A percentile compares a stretch with the other conserved stretches of the same genome.
phyloP scores from a whole-genome alignment of 2,329 filamentous ascomycete species.

The Neodidymelliopsis sp. region DNA sequence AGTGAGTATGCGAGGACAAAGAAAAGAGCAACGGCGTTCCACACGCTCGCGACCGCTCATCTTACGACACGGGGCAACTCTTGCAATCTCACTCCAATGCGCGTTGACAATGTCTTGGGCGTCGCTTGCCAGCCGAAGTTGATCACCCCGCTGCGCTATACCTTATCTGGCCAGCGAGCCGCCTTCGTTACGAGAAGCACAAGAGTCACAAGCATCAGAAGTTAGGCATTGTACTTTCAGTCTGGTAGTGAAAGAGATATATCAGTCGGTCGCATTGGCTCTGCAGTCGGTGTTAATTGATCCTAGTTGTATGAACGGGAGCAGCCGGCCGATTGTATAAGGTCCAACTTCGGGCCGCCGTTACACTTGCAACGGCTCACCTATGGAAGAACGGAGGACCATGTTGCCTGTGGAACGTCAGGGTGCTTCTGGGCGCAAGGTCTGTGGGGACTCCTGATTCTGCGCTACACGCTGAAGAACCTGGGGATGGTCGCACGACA shows the following conservation, averaged over 20 bases:
- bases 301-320: background rate
- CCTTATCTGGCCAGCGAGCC: constrained; percentile 6
- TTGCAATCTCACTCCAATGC: constrained; percentile 9
- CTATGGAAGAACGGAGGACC: constrained; percentile 4
- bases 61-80: constrained; percentile 13
- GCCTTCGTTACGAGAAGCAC: constrained; percentile 4
- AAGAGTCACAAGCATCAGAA: background rate
- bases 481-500: constrained; percentile 15
- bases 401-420: constrained; percentile 5
- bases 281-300: background rate
- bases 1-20: constrained; percentile 13
- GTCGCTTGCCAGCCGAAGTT: constrained; percentile 37
- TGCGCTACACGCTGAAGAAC: background rate
- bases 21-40: constrained; percentile 4
- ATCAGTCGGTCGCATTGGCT: background rate
- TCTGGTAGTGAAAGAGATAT: background rate
- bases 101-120: constrained; percentile 11
- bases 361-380: constrained; percentile 15
- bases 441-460: constrained; percentile 6
- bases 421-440: background rate
- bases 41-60: background rate
- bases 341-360: constrained; percentile 9
- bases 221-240: background rate
- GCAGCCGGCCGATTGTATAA: constrained; percentile 4
- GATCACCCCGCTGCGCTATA: constrained; percentile 10